phyloP scores from a whole-genome alignment of 768 basidiomycete species.

The Lactifluus subvellereus region DNA sequence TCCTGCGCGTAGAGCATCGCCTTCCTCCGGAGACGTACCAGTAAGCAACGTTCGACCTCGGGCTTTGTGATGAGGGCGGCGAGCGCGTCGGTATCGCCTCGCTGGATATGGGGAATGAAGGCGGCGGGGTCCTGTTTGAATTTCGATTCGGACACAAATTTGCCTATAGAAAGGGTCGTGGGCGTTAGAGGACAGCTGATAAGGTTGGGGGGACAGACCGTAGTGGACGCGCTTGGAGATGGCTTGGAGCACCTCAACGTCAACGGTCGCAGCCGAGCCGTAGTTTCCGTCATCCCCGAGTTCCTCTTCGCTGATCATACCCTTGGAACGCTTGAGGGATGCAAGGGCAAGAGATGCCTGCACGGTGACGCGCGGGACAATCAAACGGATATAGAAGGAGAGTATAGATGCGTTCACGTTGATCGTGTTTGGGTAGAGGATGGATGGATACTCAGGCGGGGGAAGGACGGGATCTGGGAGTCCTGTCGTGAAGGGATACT shows the following conservation, averaged over 20 bases:
- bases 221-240: constrained; percentile 98
- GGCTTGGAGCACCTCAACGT: constrained; percentile 96
- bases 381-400: constrained; percentile 79
- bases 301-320: constrained; percentile 61
- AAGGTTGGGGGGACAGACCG: constrained; percentile 45
- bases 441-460: constrained; percentile 63
- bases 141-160: constrained; percentile 98
- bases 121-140: constrained; percentile 80
- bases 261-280: constrained; percentile 89
- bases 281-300: constrained; percentile 96
- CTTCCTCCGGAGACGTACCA: constrained; percentile 83
- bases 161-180: constrained; percentile 49
- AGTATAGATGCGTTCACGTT: constrained; percentile 87
- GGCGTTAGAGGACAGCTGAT: neutral
- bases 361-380: constrained; percentile 85
- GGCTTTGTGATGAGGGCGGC: constrained; percentile 94
- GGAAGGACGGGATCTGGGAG: constrained; percentile 82
- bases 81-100: constrained; percentile 69
- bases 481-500: constrained; percentile 85
- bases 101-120: constrained; percentile 89
- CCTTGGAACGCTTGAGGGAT: constrained; percentile 56
- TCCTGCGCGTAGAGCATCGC: constrained; percentile 73
- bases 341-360: constrained; percentile 64
- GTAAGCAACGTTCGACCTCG: constrained; percentile 82
- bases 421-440: constrained; percentile 72